These are phyloP conservation scores for Phanerodontia chrysosporium DNA, from an alignment of 768 basidiomycete species.

Conservation along the genomic window DNA sequence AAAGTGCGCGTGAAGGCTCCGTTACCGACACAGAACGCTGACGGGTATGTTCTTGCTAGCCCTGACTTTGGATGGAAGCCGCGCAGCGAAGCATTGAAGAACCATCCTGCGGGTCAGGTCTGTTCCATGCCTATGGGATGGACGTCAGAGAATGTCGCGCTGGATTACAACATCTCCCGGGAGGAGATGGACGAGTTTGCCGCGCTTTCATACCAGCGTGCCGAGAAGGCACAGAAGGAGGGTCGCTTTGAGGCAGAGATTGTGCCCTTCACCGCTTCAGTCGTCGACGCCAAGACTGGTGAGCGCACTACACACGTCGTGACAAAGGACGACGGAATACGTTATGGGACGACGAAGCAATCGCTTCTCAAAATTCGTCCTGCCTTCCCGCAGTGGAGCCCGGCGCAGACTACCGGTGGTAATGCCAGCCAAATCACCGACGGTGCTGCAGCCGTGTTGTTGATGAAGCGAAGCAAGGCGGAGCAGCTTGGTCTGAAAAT, in stretches of 20 bases:
- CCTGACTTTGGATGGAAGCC: conserved; percentile 59
- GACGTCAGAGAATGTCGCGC: conserved; percentile 85
- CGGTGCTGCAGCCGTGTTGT: conserved; percentile 73
- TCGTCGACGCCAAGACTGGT: conserved; percentile 53
- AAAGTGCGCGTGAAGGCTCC: conserved; percentile 41
- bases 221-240: conserved; percentile 65
- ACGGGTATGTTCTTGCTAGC: conserved; percentile 32
- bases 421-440: conserved; percentile 87
- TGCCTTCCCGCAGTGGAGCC: conserved; percentile 84
- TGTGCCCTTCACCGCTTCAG: conserved; percentile 67
- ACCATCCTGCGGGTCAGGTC: conserved; percentile 53
- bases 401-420: conserved; percentile 70
- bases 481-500: conserved; percentile 69
- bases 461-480: conserved; percentile 80
- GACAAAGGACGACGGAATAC: conserved; percentile 72
- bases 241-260: conserved; percentile 70
- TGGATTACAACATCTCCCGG: conserved; percentile 65
- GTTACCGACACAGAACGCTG: conserved; percentile 4
- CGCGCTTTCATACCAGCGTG: conserved; percentile 72
- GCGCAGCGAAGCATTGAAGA: conserved; percentile 58
- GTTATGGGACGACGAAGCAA: conserved; percentile 69
- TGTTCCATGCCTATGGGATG: conserved; percentile 79
- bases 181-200: conserved; percentile 76
- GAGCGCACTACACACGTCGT: conserved; percentile 49
- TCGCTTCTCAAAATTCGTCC: conserved; percentile 57